Evolutionary conservation across 1,284 basidiomycete species (phyloP).

Genomic region (Heterobasidion irregulare): DNA sequence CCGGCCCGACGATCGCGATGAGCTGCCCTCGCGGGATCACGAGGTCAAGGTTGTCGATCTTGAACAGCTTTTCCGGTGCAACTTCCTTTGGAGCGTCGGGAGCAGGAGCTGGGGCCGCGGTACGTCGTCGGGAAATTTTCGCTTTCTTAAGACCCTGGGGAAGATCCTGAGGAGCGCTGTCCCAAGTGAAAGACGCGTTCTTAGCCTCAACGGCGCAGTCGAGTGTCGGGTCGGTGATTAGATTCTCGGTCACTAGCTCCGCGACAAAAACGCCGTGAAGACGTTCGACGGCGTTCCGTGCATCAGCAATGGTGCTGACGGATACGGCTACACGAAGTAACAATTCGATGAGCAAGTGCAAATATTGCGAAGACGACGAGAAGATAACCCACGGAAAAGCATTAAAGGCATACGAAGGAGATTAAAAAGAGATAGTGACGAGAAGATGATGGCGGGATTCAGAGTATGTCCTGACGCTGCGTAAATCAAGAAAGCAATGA

Average conservation of each 20-base stretch:
- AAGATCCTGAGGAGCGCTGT: slow-evolving; percentile 43
- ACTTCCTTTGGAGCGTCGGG: background rate
- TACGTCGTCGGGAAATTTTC: background rate
- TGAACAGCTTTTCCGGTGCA: slow-evolving; percentile 29
- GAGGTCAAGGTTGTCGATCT: slow-evolving; percentile 53
- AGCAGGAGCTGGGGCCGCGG: background rate
- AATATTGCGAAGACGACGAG: background rate
- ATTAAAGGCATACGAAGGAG: slow-evolving; percentile 69
- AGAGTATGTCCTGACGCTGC: slow-evolving; percentile 60
- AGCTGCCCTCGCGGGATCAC: slow-evolving; percentile 65
- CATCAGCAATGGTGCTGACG: slow-evolving; percentile 72
- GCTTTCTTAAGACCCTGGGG: slow-evolving; percentile 17
- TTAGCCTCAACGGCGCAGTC: slow-evolving; percentile 57
- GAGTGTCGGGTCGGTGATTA: slow-evolving; percentile 40
- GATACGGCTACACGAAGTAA: slow-evolving; percentile 47
- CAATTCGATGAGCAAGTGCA: background rate
- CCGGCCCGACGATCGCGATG: slow-evolving; percentile 69
- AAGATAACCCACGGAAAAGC: slow-evolving; percentile 49
- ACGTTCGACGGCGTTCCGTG: slow-evolving; percentile 65
- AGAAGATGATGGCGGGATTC: slow-evolving; percentile 68
- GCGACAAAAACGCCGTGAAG: slow-evolving; percentile 71
- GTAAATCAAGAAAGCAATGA: slow-evolving; percentile 83
- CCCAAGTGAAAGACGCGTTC: slow-evolving; percentile 78
- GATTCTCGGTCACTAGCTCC: slow-evolving; percentile 57
- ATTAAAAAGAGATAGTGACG: slow-evolving; percentile 79